These are phyloP conservation scores for Syncephalastrum contaminatum DNA, from an alignment of 371 early-diverging fungal genomes.

Conservation along the genomic window DNA sequence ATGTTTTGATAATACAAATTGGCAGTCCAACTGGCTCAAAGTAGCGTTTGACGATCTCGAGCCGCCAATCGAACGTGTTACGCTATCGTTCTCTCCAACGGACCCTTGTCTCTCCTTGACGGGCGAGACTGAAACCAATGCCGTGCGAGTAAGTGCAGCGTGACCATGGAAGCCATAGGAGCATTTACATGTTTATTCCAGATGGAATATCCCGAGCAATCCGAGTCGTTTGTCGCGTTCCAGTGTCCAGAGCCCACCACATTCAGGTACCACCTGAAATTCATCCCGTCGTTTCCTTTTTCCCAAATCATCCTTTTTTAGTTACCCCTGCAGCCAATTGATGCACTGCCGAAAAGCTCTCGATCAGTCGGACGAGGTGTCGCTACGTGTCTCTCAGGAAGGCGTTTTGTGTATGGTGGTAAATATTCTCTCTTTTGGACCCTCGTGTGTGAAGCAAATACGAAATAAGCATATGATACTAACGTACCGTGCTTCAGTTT, in stretches of 20 bases:
- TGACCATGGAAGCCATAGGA: too few species aligned
- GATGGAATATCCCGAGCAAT: slow-evolving; percentile 31
- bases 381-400: slow-evolving; percentile 26
- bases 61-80: slow-evolving; percentile 23
- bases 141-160: not conserved
- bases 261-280: slow-evolving; percentile 24
- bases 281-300: not conserved
- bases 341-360: slow-evolving; percentile 31
- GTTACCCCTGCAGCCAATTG: slow-evolving; percentile 36
- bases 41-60: slow-evolving; percentile 35
- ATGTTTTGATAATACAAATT: too few species aligned
- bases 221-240: slow-evolving; percentile 36
- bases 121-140: slow-evolving; percentile 18
- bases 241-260: slow-evolving; percentile 18
- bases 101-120: slow-evolving; percentile 26
- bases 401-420: slow-evolving; percentile 36
- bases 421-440: slow-evolving; percentile 7
- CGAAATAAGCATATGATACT: too few species aligned
- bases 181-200: not conserved
- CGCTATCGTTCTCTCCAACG: slow-evolving; percentile 28
- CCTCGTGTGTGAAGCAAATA: too few species aligned
- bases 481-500: too few species aligned
- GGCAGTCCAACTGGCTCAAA: slow-evolving; percentile 30
- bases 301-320: slow-evolving; percentile 10
- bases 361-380: slow-evolving; percentile 33